These are phyloP conservation scores for Boletus sp. DNA, from an alignment of 768 basidiomycete genomes.

Conservation along the genomic window DNA sequence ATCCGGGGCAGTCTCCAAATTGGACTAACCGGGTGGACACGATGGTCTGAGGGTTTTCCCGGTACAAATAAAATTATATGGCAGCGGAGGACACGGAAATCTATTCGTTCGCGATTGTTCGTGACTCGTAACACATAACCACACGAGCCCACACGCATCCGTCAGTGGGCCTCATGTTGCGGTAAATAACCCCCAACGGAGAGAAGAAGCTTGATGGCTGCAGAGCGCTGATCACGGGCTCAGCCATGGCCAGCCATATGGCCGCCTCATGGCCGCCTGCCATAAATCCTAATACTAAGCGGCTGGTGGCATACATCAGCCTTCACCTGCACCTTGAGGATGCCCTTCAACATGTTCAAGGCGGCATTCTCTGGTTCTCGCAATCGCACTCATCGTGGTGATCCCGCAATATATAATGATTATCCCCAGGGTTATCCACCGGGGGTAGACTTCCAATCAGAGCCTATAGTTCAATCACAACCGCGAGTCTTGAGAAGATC, in stretches of 20 bases:
- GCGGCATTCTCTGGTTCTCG: constrained; percentile 34
- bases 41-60: not conserved
- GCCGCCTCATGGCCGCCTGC: constrained; percentile 28
- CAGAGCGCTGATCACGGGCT: constrained; percentile 1
- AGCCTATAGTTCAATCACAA: constrained; percentile 21
- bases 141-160: not conserved
- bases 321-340: constrained; percentile 25
- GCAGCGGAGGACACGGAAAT: no score
- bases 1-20: not conserved
- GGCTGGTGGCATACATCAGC: constrained; percentile 10
- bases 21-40: not conserved
- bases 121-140: no score
- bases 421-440: constrained; percentile 32
- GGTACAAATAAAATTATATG: not conserved
- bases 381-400: constrained; percentile 29
- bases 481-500: constrained; percentile 26
- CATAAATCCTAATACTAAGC: constrained; percentile 28
- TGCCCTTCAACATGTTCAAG: constrained; percentile 40
- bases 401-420: constrained; percentile 23
- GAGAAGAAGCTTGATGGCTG: not conserved
- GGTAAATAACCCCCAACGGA: not conserved
- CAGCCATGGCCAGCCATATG: constrained; percentile 34
- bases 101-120: no score
- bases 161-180: constrained; percentile 5
- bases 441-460: constrained; percentile 24